phyloP scores from a whole-genome alignment of 1,284 basidiomycete genomes.

The Vanrija sp. region DNA sequence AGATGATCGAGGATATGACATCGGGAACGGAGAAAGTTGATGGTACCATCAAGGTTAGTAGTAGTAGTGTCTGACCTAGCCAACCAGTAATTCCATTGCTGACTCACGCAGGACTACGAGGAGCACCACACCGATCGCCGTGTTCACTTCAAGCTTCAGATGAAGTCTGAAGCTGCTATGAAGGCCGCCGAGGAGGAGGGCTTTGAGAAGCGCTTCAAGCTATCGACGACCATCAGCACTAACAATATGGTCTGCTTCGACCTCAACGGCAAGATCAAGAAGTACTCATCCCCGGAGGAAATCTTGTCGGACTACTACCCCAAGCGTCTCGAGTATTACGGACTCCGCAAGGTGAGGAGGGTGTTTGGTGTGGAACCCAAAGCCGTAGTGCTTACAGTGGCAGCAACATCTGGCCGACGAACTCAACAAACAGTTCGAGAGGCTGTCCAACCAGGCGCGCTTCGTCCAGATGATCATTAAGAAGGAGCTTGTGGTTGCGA shows the following conservation, averaged over 20 bases:
- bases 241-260: constrained; percentile 99
- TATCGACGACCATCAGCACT: constrained; percentile 76
- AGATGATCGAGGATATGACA: constrained; percentile 71
- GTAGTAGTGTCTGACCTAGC: too few species aligned
- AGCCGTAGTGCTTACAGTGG: constrained; percentile 35
- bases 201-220: constrained; percentile 85
- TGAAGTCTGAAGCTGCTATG: constrained; percentile 69
- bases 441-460: constrained; percentile 88
- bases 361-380: constrained; percentile 51
- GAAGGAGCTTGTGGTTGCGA: constrained; percentile 82
- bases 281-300: constrained; percentile 83
- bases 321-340: constrained; percentile 82
- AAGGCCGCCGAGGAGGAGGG: constrained; percentile 87
- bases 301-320: constrained; percentile 94
- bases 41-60: constrained; percentile 50
- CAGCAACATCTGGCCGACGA: constrained; percentile 79
- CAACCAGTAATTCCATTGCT: too few species aligned
- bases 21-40: constrained; percentile 60
- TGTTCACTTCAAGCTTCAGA: constrained; percentile 83
- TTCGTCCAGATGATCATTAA: constrained; percentile 96
- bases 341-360: constrained; percentile 67
- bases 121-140: constrained; percentile 92
- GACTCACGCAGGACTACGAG: constrained; percentile 72
- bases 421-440: constrained; percentile 77
- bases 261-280: constrained; percentile 92